phyloP scores from a whole-genome alignment of 2,329 filamentous ascomycete species.

The Verticillium isaacii region DNA sequence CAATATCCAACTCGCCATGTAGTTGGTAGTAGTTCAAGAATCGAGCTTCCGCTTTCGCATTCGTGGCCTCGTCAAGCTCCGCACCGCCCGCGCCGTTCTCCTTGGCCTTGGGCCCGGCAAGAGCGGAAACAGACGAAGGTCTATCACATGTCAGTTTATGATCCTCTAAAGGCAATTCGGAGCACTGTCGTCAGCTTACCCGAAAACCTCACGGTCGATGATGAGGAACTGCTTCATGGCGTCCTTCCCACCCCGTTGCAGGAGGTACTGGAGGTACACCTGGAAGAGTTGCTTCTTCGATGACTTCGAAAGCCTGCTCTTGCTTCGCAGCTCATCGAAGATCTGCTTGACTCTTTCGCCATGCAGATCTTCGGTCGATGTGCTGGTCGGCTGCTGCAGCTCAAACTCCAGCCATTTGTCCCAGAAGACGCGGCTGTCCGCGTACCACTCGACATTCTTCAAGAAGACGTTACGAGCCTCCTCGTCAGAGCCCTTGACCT shows the following conservation, averaged over 20 bases:
- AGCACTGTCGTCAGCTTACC: constrained; percentile 45
- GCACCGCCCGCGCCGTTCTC: constrained; percentile 37
- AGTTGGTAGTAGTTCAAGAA: constrained; percentile 51
- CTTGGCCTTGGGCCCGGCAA: constrained; percentile 36
- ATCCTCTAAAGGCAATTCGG: neutral
- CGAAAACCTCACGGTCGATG: constrained; percentile 83
- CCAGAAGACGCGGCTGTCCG: constrained; percentile 87
- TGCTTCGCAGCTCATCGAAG: constrained; percentile 67
- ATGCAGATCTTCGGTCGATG: constrained; percentile 59
- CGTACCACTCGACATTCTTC: constrained; percentile 78
- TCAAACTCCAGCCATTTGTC: constrained; percentile 85
- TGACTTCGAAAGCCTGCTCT: constrained; percentile 62
- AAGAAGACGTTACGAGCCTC: constrained; percentile 81
- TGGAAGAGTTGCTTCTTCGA: constrained; percentile 72
- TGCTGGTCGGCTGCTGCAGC: constrained; percentile 70
- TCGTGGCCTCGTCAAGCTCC: constrained; percentile 47
- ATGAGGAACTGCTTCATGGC: constrained; percentile 81
- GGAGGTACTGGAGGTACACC: constrained; percentile 76
- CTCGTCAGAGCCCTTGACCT: constrained; percentile 72
- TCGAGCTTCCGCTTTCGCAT: constrained; percentile 44
- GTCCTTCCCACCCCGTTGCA: constrained; percentile 76
- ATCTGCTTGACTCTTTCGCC: constrained; percentile 76
- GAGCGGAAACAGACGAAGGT: constrained; percentile 39
- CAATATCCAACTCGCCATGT: constrained; percentile 39
- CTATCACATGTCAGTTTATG: constrained; percentile 21